Conservation (phyloP, 23 red algal genomes). For the Gracilaria vermiculophylla region DNA sequence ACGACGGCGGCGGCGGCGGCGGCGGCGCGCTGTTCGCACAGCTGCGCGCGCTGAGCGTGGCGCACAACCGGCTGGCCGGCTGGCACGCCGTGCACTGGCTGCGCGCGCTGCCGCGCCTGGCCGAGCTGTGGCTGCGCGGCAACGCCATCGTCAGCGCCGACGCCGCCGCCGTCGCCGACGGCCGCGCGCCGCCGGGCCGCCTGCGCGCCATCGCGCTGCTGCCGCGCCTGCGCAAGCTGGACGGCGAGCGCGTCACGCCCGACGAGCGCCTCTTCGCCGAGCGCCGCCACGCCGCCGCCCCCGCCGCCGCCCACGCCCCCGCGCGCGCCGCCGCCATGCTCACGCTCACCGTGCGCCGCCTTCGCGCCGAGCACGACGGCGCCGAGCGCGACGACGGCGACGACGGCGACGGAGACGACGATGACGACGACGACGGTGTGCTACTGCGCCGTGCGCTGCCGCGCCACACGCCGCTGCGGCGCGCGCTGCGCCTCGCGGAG, state of each 20-base stretch:
- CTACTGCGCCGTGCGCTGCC: neutral
- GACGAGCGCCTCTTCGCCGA: constrained; percentile 56
- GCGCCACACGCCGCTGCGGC: neutral
- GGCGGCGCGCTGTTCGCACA: neutral
- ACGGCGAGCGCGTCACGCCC: constrained; percentile 10
- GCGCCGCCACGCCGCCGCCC: neutral
- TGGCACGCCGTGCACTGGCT: constrained; percentile 35
- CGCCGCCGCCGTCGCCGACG: neutral
- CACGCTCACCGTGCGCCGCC: neutral
- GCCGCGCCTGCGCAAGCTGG: neutral
- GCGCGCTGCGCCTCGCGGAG: neutral
- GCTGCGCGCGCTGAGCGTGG: constrained; percentile 36
- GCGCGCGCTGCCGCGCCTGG: neutral
- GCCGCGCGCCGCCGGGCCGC: neutral
- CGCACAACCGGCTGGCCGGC: constrained; percentile 20
- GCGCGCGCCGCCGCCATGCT: neutral
- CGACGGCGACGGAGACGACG: neutral
- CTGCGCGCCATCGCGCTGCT: constrained; percentile 18
- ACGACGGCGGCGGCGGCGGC: neutral
- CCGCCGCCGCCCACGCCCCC: neutral
- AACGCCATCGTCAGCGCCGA: neutral
- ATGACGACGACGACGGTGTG: neutral
- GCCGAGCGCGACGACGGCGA: neutral
- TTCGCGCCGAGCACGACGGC: neutral
- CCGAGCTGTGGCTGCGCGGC: constrained; percentile 9